phyloP scores from a whole-genome alignment of 352 stramenopile genomes.

The Globisporangium cystogenes region DNA sequence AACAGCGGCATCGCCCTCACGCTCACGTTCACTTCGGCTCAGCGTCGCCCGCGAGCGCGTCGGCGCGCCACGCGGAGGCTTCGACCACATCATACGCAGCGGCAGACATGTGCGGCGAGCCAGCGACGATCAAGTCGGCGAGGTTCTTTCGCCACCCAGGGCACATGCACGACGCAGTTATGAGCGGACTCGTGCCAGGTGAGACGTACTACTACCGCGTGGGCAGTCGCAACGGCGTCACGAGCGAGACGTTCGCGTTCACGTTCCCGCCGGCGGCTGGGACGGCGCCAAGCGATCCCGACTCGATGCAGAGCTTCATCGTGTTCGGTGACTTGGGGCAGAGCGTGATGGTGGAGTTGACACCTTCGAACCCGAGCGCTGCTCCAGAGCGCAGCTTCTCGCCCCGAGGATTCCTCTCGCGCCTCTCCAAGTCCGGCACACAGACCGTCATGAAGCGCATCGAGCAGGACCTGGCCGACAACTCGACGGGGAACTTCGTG shows the following conservation, averaged over 20 bases:
- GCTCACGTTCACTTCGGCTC: constrained; percentile 30
- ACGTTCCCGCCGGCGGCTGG: constrained; percentile 16
- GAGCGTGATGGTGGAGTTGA: constrained; percentile 3
- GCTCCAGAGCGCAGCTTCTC: background rate
- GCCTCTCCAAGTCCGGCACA: background rate
- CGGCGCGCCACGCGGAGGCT: background rate
- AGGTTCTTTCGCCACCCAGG: constrained; percentile 28
- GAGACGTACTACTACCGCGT: constrained; percentile 28
- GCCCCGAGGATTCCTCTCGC: background rate
- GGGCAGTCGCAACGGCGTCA: constrained; percentile 27
- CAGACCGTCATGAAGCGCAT: background rate
- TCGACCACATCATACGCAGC: constrained; percentile 15
- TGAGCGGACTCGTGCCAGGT: constrained; percentile 16
- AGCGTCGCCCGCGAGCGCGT: background rate
- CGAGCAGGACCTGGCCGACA: background rate
- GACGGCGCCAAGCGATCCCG: background rate
- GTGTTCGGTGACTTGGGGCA: constrained; percentile 28
- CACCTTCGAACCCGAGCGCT: background rate
- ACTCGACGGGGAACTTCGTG: background rate
- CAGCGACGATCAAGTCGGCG: constrained; percentile 12
- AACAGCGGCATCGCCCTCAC: constrained; percentile 29
- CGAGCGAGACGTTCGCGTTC: constrained; percentile 21
- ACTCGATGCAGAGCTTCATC: constrained; percentile 16
- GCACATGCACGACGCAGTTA: constrained; percentile 25
- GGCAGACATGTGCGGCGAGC: constrained; percentile 21